A percentile compares a stretch with the other conserved stretches of the same genome.
These are phyloP conservation scores for Fomes fomentarius DNA, from an alignment of 1,284 basidiomycete genomes.

Conservation along the genomic window DNA sequence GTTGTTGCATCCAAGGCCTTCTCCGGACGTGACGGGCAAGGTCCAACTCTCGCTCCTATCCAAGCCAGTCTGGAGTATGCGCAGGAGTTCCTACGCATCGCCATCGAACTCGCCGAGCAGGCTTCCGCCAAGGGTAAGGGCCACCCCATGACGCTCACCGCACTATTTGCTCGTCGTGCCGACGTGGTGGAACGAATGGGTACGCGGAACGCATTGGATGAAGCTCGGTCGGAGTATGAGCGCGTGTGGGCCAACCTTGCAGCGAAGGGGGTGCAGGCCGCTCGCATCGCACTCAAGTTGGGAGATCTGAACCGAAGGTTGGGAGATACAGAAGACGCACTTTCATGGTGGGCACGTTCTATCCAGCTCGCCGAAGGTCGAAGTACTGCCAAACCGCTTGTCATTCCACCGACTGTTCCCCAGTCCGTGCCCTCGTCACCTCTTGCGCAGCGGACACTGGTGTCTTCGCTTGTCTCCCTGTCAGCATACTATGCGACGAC, in stretches of 20 bases:
- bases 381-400: slow-evolving; percentile 3
- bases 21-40: slow-evolving; percentile 38
- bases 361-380: slow-evolving; percentile 46
- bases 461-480: slow-evolving; percentile 68
- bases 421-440: slow-evolving; percentile 55
- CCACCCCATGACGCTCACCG: slow-evolving; percentile 55
- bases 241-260: slow-evolving; percentile 56
- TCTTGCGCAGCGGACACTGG: slow-evolving; percentile 68
- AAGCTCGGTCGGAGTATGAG: slow-evolving; percentile 67
- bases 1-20: slow-evolving; percentile 43
- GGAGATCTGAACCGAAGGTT: slow-evolving; percentile 65
- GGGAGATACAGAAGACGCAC: slow-evolving; percentile 53
- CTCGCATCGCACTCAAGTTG: slow-evolving; percentile 65
- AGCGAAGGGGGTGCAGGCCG: slow-evolving; percentile 46
- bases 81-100: slow-evolving; percentile 56
- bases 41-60: slow-evolving; percentile 45
- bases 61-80: slow-evolving; percentile 57
- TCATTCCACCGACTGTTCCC: slow-evolving; percentile 39
- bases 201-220: slow-evolving; percentile 52
- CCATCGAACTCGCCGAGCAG: slow-evolving; percentile 51
- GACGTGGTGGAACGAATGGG: slow-evolving; percentile 72
- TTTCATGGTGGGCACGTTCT: slow-evolving; percentile 70
- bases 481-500: slow-evolving; percentile 73
- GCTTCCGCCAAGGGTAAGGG: slow-evolving; percentile 40
- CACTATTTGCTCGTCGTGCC: slow-evolving; percentile 67